These are phyloP conservation scores for Alternaria ethzedia DNA, from an alignment of 2,329 filamentous ascomycete species.

Conservation along the genomic window DNA sequence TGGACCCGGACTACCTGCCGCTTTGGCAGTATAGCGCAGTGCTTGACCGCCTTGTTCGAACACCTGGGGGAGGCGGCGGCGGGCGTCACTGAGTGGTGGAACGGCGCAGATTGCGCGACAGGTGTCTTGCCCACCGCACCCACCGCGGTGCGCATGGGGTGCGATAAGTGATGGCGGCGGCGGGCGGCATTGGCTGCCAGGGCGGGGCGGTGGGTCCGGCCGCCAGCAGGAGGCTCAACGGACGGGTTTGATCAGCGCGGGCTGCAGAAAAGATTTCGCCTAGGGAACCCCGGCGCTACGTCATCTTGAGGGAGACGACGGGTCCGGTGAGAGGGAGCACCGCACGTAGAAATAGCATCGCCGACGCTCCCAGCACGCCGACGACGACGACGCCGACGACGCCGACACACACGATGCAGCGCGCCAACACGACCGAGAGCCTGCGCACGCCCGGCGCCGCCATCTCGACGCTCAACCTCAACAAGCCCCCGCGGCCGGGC, in stretches of 20 bases:
- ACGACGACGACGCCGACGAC: background rate
- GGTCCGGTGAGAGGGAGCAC: constrained; percentile 15
- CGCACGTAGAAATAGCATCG: constrained; percentile 4
- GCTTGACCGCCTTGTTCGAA: constrained; percentile 7
- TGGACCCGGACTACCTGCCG: constrained; percentile 7
- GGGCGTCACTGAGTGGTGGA: constrained; percentile 7
- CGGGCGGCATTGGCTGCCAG: constrained; percentile 27
- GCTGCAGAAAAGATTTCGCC: constrained; percentile 34
- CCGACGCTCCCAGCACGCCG: background rate
- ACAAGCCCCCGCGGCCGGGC: constrained; percentile 30
- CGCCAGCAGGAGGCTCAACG: constrained; percentile 32
- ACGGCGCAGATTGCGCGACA: background rate
- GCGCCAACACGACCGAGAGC: constrained; percentile 11
- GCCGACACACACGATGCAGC: constrained; percentile 14
- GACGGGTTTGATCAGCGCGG: constrained; percentile 14
- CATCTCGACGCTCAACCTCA: constrained; percentile 34
- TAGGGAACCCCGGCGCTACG: constrained; percentile 32
- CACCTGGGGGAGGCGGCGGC: background rate
- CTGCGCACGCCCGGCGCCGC: constrained; percentile 16
- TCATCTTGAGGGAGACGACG: constrained; percentile 25
- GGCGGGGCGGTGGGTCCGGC: constrained; percentile 27
- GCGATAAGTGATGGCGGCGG: constrained; percentile 18
- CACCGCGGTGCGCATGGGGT: constrained; percentile 3
- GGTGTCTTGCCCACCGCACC: background rate
- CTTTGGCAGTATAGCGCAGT: constrained; percentile 7